Evolutionary conservation across 306 rosid species (phyloP), one percentile per base, ranked within the genome.

Genomic region (Medicago lupulina): DNA sequence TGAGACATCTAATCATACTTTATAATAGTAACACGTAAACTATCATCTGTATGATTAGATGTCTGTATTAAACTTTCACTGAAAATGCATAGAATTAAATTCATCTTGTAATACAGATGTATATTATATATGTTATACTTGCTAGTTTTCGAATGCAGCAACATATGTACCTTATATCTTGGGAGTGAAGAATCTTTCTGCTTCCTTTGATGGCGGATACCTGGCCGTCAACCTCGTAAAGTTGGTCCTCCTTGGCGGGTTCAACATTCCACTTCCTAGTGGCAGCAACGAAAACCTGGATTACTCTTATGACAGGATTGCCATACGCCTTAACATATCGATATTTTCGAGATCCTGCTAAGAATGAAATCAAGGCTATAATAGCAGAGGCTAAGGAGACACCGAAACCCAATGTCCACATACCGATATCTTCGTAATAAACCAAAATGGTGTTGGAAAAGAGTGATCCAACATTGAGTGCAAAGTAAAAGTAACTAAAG

Each of bases 381-480:
- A 88, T 53, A 15, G 92, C 92, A 3, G 89, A 85, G 21, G 16
- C 85, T 7, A 86, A 6, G 1, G 92, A 83, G 5, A 81, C 84
- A 1, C 57, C 12, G 18, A 88, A 88, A 15, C 92, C 92, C 18
- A 79, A 12, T 0, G 89, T 81, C 92, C 92, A 88, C 80, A 31
- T 50, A 6, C 92, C 92, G 1, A 67, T 0, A 21, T 88, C 88
- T 77, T 88, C 92, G 5, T 28, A 86, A 63, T 83, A 88, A 0
- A 88, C 92, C 16, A 88, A 71, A 2, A 88, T 12, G 14, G 89
- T 85, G 77, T 88, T 88, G 18, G 92, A 88, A 85, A 88, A 88
- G 7, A 88, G 79, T 12, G 88, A 88, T 7, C 92, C 92, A 8
- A 81, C 70, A 18, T 88, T 88, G 76, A 88, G 88, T n/a, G 88